A percentile compares a stretch with the other conserved stretches of the same genome.
phyloP scores from a whole-genome alignment of 768 basidiomycete genomes.

The Tricholoma saponaceum region DNA sequence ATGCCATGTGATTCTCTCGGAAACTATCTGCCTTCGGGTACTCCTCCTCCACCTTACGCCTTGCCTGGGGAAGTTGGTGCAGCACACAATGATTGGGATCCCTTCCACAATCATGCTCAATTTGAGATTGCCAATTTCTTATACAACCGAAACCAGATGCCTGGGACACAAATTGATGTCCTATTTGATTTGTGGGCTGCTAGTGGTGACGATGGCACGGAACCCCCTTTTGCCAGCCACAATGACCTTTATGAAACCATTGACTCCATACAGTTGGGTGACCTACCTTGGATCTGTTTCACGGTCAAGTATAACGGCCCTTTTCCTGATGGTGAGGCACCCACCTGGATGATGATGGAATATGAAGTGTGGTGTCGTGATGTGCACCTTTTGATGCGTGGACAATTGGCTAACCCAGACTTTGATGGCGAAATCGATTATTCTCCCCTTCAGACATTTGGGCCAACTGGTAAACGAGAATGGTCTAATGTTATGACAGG shows the following conservation, averaged over 20 bases:
- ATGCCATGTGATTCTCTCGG: not conserved
- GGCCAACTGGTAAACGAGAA: slow-evolving; percentile 6
- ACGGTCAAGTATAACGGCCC: slow-evolving; percentile 22
- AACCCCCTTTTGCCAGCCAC: slow-evolving; percentile 27
- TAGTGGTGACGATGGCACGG: slow-evolving; percentile 2
- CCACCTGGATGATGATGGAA: slow-evolving; percentile 27
- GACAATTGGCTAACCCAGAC: slow-evolving; percentile 30
- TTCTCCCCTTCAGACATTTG: slow-evolving; percentile 23
- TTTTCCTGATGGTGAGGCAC: slow-evolving; percentile 12
- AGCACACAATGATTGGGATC: not conserved
- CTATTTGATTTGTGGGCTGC: slow-evolving; percentile 8
- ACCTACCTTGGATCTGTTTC: slow-evolving; percentile 33
- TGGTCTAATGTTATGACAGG: slow-evolving; percentile 22
- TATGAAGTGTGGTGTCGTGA: slow-evolving; percentile 32
- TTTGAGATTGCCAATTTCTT: slow-evolving; percentile 7
- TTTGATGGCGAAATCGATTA: slow-evolving; percentile 29
- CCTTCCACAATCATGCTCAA: not conserved
- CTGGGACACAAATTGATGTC: slow-evolving; percentile 2
- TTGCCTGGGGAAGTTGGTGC: not conserved
- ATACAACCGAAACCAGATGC: slow-evolving; percentile 1
- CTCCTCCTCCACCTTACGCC: not conserved
- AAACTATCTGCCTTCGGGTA: not conserved
- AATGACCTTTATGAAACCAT: slow-evolving; percentile 29
- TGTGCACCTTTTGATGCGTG: slow-evolving; percentile 20
- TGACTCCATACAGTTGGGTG: slow-evolving; percentile 30